These are phyloP conservation scores for Citrus unshiu DNA, from an alignment of 345 rosid species.

Conservation along the genomic window DNA sequence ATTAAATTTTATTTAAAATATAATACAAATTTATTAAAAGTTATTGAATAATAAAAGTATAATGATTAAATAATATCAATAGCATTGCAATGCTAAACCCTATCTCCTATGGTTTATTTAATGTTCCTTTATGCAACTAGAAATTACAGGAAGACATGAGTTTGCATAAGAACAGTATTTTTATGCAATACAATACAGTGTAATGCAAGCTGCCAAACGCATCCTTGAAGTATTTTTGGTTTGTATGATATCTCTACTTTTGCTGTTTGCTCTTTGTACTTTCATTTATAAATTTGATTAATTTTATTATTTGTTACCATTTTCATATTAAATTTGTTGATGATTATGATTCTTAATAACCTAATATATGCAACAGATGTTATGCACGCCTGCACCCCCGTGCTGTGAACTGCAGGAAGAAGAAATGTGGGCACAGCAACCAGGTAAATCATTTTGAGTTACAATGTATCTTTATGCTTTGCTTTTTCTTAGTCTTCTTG, in stretches of 20 bases:
- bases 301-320: not conserved
- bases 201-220: no score
- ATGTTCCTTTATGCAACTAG: no score
- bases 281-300: not conserved
- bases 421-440: constrained; percentile 99
- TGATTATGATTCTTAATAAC: not conserved
- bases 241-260: no score
- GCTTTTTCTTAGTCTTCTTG: not conserved
- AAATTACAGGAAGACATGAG: no score
- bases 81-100: no score
- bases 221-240: not conserved
- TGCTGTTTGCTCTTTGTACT: not conserved
- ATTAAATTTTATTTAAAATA: no score
- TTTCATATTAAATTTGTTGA: not conserved
- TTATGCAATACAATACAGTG: no score
- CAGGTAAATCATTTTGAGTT: constrained; percentile 44
- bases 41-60: no score
- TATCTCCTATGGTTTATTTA: no score
- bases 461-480: not conserved
- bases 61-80: no score
- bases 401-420: constrained; percentile 98
- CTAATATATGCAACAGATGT: constrained; percentile 40
- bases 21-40: no score
- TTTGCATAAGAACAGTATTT: no score
- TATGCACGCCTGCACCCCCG: constrained; percentile 96